Evolutionary conservation across 257 asterid genomes (phyloP).

Genomic region (Galeopsis tetrahit): DNA sequence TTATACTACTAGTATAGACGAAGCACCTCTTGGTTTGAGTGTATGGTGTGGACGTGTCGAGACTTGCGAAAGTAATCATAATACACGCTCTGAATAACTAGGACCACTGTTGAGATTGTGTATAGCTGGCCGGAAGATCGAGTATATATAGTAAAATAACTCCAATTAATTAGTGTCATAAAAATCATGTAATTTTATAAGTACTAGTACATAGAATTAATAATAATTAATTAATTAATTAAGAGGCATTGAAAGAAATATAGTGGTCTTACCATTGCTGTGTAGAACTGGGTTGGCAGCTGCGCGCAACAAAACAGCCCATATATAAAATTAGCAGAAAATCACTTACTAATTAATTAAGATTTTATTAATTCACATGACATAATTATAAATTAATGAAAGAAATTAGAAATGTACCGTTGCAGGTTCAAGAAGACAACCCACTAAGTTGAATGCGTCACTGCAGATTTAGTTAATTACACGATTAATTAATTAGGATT

Average conservation of each 20-base stretch:
- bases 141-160: too few relatives aligned
- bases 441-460: slow-evolving; percentile 74
- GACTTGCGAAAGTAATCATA: slow-evolving; percentile 60
- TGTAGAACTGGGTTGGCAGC: slow-evolving; percentile 92
- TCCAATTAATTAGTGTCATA: too few relatives aligned
- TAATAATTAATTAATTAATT: too few relatives aligned
- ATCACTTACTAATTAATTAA: neutral
- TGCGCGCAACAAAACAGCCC: slow-evolving; percentile 40
- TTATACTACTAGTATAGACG: neutral
- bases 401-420: slow-evolving; percentile 51
- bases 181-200: too few relatives aligned
- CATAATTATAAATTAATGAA: neutral
- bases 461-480: slow-evolving; percentile 47
- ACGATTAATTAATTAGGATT: too few relatives aligned
- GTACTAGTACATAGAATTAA: too few relatives aligned
- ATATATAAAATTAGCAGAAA: neutral
- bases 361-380: neutral
- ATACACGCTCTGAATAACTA: slow-evolving; percentile 79
- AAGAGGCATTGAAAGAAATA: neutral
- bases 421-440: slow-evolving; percentile 94
- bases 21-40: slow-evolving; percentile 49
- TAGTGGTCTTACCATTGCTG: slow-evolving; percentile 70
- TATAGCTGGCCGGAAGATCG: slow-evolving; percentile 75
- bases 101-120: slow-evolving; percentile 61
- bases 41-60: slow-evolving; percentile 38